Percentiles rank a stretch among this genome's conserved stretches.
Conservation (phyloP, 2,329 filamentous ascomycete species). For the Pseudocercospora fijiensis region DNA sequence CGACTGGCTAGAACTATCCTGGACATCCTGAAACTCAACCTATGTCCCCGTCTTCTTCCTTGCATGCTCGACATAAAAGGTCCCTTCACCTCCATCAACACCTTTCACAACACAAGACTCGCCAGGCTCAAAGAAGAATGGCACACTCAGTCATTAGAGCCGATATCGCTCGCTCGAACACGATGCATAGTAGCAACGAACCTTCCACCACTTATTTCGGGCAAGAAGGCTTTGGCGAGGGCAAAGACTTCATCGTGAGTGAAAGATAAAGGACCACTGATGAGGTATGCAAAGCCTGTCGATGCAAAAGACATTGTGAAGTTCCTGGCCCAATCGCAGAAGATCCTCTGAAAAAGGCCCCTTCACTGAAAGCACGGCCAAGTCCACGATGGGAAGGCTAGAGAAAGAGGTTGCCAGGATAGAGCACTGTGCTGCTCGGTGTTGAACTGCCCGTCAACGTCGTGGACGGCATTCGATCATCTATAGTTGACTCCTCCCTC, state of each 20-base stretch:
- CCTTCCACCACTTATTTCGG: slow-evolving; percentile 42
- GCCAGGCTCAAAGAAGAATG: slow-evolving; percentile 52
- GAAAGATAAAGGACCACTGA: slow-evolving; percentile 46
- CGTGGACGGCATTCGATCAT: neutral
- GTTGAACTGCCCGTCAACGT: neutral
- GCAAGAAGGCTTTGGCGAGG: slow-evolving; percentile 39
- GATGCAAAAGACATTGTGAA: slow-evolving; percentile 49
- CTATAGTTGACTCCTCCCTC: neutral
- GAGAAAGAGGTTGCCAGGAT: slow-evolving; percentile 43
- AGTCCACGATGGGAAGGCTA: slow-evolving; percentile 46
- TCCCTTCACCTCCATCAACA: slow-evolving; percentile 44
- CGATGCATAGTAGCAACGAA: slow-evolving; percentile 51
- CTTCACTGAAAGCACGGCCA: slow-evolving; percentile 38
- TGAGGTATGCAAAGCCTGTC: slow-evolving; percentile 50
- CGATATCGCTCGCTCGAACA: slow-evolving; percentile 35
- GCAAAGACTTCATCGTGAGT: slow-evolving; percentile 46
- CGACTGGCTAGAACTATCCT: neutral
- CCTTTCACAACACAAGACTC: slow-evolving; percentile 43
- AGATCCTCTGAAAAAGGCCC: slow-evolving; percentile 33
- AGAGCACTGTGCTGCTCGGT: neutral
- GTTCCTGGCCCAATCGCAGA: slow-evolving; percentile 37
- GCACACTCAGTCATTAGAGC: slow-evolving; percentile 43
- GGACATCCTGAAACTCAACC: slow-evolving; percentile 39
- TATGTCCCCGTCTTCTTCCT: slow-evolving; percentile 47
- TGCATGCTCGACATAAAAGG: slow-evolving; percentile 46